Base-by-base conservation (phyloP, 2,329 filamentous ascomycete species). In the Aspergillus novofumigatus region DNA sequence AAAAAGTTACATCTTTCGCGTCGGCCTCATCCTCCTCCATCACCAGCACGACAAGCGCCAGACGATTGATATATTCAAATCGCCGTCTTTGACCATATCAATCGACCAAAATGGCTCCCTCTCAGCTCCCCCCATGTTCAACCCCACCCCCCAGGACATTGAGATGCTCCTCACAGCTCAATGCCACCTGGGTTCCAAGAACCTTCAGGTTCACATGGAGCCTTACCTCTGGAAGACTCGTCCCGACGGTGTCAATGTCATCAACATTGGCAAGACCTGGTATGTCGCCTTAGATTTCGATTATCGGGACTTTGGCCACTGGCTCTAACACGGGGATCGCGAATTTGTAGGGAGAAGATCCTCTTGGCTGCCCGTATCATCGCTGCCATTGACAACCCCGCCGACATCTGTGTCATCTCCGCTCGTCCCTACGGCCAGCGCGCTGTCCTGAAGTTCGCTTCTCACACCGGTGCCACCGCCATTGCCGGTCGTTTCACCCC, bases 261-360 rank as follows among this genome's bases (percentile, higher is more conserved):
- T 99, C 81, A 99, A 99, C 88, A 91, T 99, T 81, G 92, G 93
- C 85, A 99, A 99, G 91, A 99, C 94, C 82, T 99, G 92, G 92
- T 96, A 88, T 68, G 88, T 62, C 58, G 57, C 38, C 41, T 10
- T 10, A 51, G 47, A 41, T 14, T 2, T 47, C 14, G 20, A 47
- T 47, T 47, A 14, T 17, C 11, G 4, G 11, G 21, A 7, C 21
- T 23, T 14, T 17, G 4, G 21, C 2, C 21, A 6, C 11, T 7
- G 23, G 10, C 20, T 65, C 65, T 69, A 69, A 69, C 58, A 42
- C 54, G 41, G 48, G 41, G 53, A 44, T 32, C 53, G 54, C 54
- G 45, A 57, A 60, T 54, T 53, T 65, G 65, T 71, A 96, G 93
- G 94, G 94, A 99, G 87, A 99, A 99, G 87, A 96, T 99, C 78